Percentiles rank a stretch among this genome's conserved stretches.
Conservation (phyloP, 2,329 filamentous ascomycete species). For the Diaporthe caulivora region DNA sequence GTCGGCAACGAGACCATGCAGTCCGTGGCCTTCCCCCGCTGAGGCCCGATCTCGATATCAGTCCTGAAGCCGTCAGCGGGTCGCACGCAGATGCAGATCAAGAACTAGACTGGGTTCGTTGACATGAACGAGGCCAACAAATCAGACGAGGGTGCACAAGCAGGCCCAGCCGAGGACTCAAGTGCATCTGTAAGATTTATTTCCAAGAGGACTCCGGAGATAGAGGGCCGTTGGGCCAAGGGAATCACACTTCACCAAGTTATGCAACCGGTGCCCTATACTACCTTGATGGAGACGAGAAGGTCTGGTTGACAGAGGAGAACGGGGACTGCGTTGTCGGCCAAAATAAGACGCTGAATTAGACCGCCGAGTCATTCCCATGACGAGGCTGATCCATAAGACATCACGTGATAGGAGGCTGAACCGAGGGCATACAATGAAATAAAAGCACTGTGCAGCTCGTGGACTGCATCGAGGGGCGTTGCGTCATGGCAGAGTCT, state of each 20-base stretch:
- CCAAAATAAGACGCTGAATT: not conserved
- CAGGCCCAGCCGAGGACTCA: not conserved
- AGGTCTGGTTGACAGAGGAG: conserved; percentile 8
- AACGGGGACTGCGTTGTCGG: conserved; percentile 1
- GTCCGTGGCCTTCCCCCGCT: not conserved
- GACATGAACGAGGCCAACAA: not conserved
- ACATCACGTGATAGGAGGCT: not conserved
- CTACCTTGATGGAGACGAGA: not conserved
- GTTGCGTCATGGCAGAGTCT: not conserved
- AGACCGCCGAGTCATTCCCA: not conserved
- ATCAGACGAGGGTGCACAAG: not conserved
- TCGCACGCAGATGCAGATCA: not conserved
- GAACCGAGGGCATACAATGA: not conserved
- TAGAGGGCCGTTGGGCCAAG: not conserved
- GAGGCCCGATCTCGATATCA: not conserved
- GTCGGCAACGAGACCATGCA: not conserved
- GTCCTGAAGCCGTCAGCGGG: not conserved
- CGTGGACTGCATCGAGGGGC: not conserved
- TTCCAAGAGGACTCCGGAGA: not conserved
- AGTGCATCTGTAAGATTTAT: not conserved
- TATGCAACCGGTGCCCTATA: not conserved
- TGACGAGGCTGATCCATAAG: not conserved
- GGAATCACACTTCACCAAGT: not conserved
- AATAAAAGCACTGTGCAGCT: not conserved
- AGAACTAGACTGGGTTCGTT: not conserved